These are phyloP conservation scores for Volvariella volvacea DNA, from an alignment of 1,284 basidiomycete genomes.

Conservation along the genomic window DNA sequence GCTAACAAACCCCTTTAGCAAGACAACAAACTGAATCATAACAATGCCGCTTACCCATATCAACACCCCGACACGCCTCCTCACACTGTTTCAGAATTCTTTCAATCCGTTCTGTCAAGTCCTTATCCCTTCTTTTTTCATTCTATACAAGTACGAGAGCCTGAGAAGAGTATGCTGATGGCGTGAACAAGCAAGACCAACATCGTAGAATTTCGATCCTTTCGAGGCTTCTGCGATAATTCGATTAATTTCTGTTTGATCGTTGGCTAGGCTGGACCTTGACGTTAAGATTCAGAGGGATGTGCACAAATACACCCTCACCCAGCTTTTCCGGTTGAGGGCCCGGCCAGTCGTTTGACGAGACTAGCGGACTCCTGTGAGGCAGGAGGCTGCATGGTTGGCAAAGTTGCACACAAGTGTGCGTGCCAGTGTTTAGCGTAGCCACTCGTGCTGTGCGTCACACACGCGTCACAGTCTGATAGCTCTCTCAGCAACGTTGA, in stretches of 20 bases:
- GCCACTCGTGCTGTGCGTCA: no score
- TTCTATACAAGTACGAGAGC: constrained; percentile 38
- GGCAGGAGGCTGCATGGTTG: constrained; percentile 10
- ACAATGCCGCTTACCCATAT: constrained; percentile 44
- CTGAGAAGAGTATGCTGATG: not conserved
- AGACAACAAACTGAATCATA: not conserved
- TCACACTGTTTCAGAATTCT: constrained; percentile 63
- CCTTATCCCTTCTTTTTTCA: constrained; percentile 79
- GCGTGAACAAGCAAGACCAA: constrained; percentile 18
- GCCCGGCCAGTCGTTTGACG: constrained; percentile 66
- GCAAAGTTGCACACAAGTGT: not conserved
- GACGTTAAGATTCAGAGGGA: constrained; percentile 3
- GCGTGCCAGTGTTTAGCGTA: no score
- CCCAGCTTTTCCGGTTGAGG: constrained; percentile 76
- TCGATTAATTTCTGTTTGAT: constrained; percentile 74
- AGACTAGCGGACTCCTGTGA: constrained; percentile 64
- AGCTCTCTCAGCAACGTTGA: no score
- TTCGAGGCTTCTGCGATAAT: constrained; percentile 78
- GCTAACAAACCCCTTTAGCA: constrained; percentile 22
- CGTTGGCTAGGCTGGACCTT: constrained; percentile 53
- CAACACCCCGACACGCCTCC: constrained; percentile 46
- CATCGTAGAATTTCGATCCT: constrained; percentile 81
- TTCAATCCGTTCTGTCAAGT: constrained; percentile 66
- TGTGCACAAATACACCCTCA: constrained; percentile 22
- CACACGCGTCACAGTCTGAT: no score